A percentile compares a stretch with the other conserved stretches of the same genome.
Conservation (phyloP, 1,139 yeast genomes). For the Scheffersomyces illinoinensis region DNA sequence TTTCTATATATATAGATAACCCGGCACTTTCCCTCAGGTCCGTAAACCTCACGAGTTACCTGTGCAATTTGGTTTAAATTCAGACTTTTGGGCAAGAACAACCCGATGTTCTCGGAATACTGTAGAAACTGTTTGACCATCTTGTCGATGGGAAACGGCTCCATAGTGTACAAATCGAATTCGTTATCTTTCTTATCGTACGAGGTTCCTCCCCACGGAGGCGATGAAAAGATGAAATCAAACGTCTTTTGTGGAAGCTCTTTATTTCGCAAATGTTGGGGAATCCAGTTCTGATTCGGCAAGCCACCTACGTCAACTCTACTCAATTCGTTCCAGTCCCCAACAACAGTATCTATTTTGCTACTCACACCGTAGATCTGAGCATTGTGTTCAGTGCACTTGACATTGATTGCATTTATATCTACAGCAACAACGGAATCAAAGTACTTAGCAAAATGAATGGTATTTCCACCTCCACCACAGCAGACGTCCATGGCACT, state of each 20-base stretch:
- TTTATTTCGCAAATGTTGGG: slow-evolving; percentile 18
- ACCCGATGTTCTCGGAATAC: slow-evolving; percentile 54
- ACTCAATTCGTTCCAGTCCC: slow-evolving; percentile 56
- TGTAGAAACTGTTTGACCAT: slow-evolving; percentile 43
- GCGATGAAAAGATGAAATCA: slow-evolving; percentile 78
- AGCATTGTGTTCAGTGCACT: slow-evolving; percentile 74
- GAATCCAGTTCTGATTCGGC: slow-evolving; percentile 29
- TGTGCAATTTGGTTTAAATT: slow-evolving; percentile 55
- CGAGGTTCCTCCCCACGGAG: slow-evolving; percentile 96
- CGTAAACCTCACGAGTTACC: slow-evolving; percentile 49
- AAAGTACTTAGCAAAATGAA: slow-evolving; percentile 71
- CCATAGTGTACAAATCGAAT: slow-evolving; percentile 24
- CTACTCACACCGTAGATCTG: slow-evolving; percentile 61
- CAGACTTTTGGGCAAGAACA: slow-evolving; percentile 78
- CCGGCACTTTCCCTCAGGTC: slow-evolving; percentile 45
- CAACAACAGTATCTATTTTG: slow-evolving; percentile 47
- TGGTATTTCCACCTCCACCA: slow-evolving; percentile 95
- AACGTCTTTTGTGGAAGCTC: slow-evolving; percentile 28
- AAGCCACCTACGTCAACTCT: slow-evolving; percentile 18
- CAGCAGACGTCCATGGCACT: slow-evolving; percentile 73
- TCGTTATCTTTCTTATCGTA: slow-evolving; percentile 40
- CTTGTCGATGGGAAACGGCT: slow-evolving; percentile 52
- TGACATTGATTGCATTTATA: slow-evolving; percentile 55
- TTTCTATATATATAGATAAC: slow-evolving; percentile 45
- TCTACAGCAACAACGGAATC: slow-evolving; percentile 69